Evolutionary conservation across 108 stramenopile genomes (phyloP).

Genomic region (Fragilaria radians): DNA sequence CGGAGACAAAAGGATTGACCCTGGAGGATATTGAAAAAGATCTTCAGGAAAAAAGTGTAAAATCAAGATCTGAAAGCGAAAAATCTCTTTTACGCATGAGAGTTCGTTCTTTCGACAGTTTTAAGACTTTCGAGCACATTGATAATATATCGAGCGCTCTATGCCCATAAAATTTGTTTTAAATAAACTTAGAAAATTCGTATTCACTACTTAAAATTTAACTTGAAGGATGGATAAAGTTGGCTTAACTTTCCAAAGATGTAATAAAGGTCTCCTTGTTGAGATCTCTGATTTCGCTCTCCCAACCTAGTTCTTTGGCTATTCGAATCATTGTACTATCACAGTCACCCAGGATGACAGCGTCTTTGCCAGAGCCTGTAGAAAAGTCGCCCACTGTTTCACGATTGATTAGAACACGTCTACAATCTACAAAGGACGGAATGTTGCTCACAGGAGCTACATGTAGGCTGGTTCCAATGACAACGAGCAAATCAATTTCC

Average conservation of each 20-base stretch:
- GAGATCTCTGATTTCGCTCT: slow-evolving; percentile 39
- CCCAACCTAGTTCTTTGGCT: slow-evolving; percentile 63
- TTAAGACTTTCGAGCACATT: too few species aligned
- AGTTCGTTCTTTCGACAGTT: too few species aligned
- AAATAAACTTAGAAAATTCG: too few species aligned
- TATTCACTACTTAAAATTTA: too few species aligned
- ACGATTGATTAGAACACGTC: slow-evolving; percentile 60
- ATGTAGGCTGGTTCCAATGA: slow-evolving; percentile 83
- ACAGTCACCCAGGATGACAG: slow-evolving; percentile 73
- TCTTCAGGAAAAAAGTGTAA: slow-evolving; percentile 12
- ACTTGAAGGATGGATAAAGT: too few species aligned
- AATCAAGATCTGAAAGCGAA: too few species aligned
- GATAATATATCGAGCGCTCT: too few species aligned
- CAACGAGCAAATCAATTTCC: slow-evolving; percentile 64
- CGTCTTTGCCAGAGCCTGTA: slow-evolving; percentile 40
- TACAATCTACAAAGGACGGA: slow-evolving; percentile 61
- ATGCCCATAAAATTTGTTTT: too few species aligned
- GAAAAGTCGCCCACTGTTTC: slow-evolving; percentile 61
- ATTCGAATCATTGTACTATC: slow-evolving; percentile 58
- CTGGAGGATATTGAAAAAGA: slow-evolving; percentile 38
- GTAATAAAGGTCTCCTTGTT: too few species aligned
- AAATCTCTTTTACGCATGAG: too few species aligned
- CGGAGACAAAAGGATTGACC: slow-evolving; percentile 43
- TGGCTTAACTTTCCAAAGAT: too few species aligned
- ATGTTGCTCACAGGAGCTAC: slow-evolving; percentile 84